Conservation (phyloP, 495 filamentous ascomycete genomes). For the Trichoderma asperelloides region DNA sequence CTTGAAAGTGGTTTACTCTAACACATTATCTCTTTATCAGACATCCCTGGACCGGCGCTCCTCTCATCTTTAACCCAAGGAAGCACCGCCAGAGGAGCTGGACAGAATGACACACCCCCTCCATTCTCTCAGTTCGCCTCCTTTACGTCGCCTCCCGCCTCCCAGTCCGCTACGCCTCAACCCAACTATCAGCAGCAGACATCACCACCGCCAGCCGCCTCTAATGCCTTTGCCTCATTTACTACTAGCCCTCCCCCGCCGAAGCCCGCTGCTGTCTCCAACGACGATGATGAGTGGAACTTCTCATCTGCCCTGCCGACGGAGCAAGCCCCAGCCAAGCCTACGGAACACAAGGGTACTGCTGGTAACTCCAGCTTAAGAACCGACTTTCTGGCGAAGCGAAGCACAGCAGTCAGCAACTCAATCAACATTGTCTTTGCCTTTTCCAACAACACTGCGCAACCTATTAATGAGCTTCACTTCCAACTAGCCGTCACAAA, state of each 20-base stretch:
- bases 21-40: slow-evolving; percentile 19
- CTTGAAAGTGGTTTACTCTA: neutral
- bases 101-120: slow-evolving; percentile 29
- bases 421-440: slow-evolving; percentile 54
- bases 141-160: slow-evolving; percentile 34
- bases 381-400: slow-evolving; percentile 40
- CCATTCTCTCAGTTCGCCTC: slow-evolving; percentile 56
- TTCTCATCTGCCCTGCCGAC: slow-evolving; percentile 83
- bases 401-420: slow-evolving; percentile 37
- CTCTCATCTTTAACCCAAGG: slow-evolving; percentile 54
- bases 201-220: slow-evolving; percentile 30
- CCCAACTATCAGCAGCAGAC: slow-evolving; percentile 32
- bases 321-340: slow-evolving; percentile 29
- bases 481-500: slow-evolving; percentile 92
- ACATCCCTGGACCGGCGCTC: slow-evolving; percentile 54
- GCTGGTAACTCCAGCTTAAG: slow-evolving; percentile 43
- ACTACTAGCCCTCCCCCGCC: slow-evolving; percentile 32
- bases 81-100: slow-evolving; percentile 39
- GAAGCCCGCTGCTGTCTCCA: slow-evolving; percentile 23
- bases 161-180: slow-evolving; percentile 41
- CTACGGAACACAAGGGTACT: slow-evolving; percentile 35
- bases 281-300: slow-evolving; percentile 84
- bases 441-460: slow-evolving; percentile 71
- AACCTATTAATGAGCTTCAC: slow-evolving; percentile 67
- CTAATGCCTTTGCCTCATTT: slow-evolving; percentile 66